A percentile compares a stretch with the other conserved stretches of the same genome.
These are phyloP conservation scores for Triadica sebifera DNA, from an alignment of 345 rosid species.

Conservation along the genomic window DNA sequence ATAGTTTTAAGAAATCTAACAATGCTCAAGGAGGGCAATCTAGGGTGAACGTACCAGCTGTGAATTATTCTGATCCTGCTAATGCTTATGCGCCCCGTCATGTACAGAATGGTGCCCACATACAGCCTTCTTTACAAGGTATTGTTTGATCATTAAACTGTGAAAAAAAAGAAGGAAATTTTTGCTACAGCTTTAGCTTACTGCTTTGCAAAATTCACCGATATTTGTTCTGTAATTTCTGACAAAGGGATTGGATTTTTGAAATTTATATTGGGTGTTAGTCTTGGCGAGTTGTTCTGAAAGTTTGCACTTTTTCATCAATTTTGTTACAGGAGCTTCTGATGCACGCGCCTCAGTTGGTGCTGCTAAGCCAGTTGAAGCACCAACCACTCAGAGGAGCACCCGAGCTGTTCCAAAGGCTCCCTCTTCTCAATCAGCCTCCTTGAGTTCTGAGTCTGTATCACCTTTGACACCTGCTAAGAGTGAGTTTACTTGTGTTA, in stretches of 20 bases:
- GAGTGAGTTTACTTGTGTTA: slow-evolving; percentile 35
- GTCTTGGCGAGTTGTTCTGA: neutral
- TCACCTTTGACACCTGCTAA: slow-evolving; percentile 47
- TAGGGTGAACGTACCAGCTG: slow-evolving; percentile 47
- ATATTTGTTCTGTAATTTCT: neutral
- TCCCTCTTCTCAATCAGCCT: slow-evolving; percentile 71
- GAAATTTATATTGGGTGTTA: neutral
- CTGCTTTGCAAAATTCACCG: too few relatives aligned
- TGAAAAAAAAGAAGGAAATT: neutral
- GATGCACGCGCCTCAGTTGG: slow-evolving; percentile 42
- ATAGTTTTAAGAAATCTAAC: slow-evolving; percentile 64
- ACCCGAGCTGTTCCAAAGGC: slow-evolving; percentile 66
- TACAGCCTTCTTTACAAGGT: slow-evolving; percentile 60
- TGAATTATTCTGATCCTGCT: slow-evolving; percentile 38
- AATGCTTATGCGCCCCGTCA: slow-evolving; percentile 38
- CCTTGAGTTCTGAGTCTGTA: slow-evolving; percentile 45
- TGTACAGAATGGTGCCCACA: slow-evolving; percentile 56
- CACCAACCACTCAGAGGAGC: slow-evolving; percentile 38
- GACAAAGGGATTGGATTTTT: neutral
- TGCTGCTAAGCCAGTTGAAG: slow-evolving; percentile 44
- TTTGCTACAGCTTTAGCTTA: neutral
- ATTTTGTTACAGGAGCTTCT: slow-evolving; percentile 39
- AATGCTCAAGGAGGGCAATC: slow-evolving; percentile 75
- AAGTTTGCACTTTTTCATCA: neutral
- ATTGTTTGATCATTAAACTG: slow-evolving; percentile 10